phyloP scores from a whole-genome alignment of 225 moss, liverwort and hornwort genomes.

The Sphagnum tenellum region DNA sequence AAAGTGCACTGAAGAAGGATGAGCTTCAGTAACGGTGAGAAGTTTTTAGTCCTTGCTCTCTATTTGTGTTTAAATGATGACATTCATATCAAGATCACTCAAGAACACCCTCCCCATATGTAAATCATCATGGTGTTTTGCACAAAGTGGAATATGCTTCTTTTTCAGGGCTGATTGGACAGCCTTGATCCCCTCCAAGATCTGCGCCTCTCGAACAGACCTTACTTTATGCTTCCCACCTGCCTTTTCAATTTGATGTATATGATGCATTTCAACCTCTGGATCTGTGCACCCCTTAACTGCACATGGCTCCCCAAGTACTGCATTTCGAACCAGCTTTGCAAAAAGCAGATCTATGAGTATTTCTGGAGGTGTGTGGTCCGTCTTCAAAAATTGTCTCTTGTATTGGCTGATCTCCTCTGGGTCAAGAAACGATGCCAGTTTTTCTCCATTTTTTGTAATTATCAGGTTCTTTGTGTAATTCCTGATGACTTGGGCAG shows the following conservation, averaged over 20 bases:
- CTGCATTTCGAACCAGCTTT: constrained; percentile 27
- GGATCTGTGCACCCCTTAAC: constrained; percentile 41
- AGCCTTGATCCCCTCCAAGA: constrained; percentile 47
- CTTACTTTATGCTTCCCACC: constrained; percentile 44
- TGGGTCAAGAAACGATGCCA: constrained; percentile 33
- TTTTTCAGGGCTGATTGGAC: constrained; percentile 36
- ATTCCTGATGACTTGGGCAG: constrained; percentile 41
- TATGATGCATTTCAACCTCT: constrained; percentile 54
- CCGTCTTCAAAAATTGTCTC: constrained; percentile 26
- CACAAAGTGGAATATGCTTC: constrained; percentile 51
- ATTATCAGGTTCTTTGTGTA: constrained; percentile 35
- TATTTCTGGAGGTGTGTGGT: constrained; percentile 36
- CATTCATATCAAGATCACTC: constrained; percentile 50
- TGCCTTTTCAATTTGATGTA: constrained; percentile 48
- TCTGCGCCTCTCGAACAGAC: constrained; percentile 32
- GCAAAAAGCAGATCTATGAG: constrained; percentile 50
- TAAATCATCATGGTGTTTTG: constrained; percentile 42
- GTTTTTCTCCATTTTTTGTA: constrained; percentile 23
- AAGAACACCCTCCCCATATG: constrained; percentile 41
- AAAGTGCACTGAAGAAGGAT: too few species aligned
- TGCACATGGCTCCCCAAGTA: constrained; percentile 37
- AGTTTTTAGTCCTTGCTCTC: too few species aligned
- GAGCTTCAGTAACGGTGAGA: too few species aligned
- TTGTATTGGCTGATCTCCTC: constrained; percentile 35
- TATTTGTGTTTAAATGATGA: constrained; percentile 14